These are phyloP conservation scores for Rhynchospora tenuis DNA, from an alignment of 176 grass and related monocot species.

Conservation along the genomic window DNA sequence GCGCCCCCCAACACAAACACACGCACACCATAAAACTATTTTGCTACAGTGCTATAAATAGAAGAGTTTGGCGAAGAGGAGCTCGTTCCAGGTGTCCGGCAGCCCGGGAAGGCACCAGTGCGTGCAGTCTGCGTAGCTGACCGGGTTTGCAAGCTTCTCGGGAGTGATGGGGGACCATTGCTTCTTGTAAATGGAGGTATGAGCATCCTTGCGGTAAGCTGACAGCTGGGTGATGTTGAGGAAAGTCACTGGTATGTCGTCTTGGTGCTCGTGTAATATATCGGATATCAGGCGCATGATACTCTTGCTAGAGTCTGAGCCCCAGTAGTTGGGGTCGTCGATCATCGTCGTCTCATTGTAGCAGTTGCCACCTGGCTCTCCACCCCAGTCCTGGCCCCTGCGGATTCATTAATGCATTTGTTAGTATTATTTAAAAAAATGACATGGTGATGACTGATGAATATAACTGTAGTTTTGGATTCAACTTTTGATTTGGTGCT, in stretches of 20 bases:
- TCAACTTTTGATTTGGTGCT: background rate
- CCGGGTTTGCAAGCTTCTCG: conserved; percentile 13
- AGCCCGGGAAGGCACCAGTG: conserved; percentile 39
- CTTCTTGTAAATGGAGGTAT: conserved; percentile 36
- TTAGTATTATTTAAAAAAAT: background rate
- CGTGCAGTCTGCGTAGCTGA: conserved; percentile 29
- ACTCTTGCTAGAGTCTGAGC: conserved; percentile 54
- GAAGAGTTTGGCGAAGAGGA: background rate
- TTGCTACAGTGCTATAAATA: conserved; percentile 19
- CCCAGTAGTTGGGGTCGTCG: conserved; percentile 57
- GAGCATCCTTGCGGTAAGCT: conserved; percentile 26
- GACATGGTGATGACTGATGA: too few relatives aligned
- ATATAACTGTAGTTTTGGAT: too few relatives aligned
- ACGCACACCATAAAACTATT: background rate
- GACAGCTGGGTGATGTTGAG: conserved; percentile 37
- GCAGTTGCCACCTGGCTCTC: conserved; percentile 49
- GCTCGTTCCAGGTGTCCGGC: conserved; percentile 39
- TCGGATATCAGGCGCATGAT: conserved; percentile 54
- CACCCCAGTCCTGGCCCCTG: conserved; percentile 87
- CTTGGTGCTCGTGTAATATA: conserved; percentile 37
- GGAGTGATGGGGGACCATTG: background rate
- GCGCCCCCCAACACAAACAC: too few relatives aligned
- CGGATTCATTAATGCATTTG: too few relatives aligned
- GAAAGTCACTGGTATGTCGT: conserved; percentile 40
- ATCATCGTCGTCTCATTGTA: conserved; percentile 81